Evolutionary conservation across 176 grass and related monocot species (phyloP).

Genomic region (Cenchrus purpureus): DNA sequence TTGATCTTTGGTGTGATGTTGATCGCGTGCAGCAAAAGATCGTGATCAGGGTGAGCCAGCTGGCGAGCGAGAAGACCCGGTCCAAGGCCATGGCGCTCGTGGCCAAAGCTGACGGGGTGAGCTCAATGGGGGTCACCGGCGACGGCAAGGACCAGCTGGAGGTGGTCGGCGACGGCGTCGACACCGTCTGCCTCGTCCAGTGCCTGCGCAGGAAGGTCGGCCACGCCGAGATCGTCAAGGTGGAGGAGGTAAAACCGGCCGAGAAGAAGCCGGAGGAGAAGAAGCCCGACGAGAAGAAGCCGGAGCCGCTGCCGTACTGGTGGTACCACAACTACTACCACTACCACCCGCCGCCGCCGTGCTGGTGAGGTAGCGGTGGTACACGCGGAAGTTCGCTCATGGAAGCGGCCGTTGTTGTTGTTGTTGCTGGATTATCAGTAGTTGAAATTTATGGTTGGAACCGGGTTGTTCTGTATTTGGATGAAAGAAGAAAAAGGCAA

Average conservation of each 20-base stretch:
- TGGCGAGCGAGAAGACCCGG: constrained; percentile 28
- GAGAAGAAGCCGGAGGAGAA: constrained; percentile 9
- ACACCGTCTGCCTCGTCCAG: constrained; percentile 32
- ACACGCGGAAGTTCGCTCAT: no score
- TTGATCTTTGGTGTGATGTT: neutral
- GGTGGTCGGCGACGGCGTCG: constrained; percentile 57
- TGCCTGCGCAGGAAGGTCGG: constrained; percentile 62
- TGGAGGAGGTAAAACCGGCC: constrained; percentile 55
- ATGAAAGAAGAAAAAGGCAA: no score
- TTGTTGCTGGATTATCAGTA: neutral
- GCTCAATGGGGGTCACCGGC: constrained; percentile 47
- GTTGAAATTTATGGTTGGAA: no score
- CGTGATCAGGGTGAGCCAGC: constrained; percentile 47
- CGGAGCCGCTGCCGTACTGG: neutral
- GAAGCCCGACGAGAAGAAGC: neutral
- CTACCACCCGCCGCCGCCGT: neutral
- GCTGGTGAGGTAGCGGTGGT: no score
- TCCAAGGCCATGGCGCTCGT: constrained; percentile 48
- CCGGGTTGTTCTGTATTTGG: no score
- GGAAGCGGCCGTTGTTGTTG: neutral
- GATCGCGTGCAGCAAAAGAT: constrained; percentile 44
- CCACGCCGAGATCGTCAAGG: constrained; percentile 40
- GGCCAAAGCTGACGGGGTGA: constrained; percentile 48
- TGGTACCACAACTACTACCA: neutral
- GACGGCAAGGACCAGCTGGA: constrained; percentile 54